Conservation (phyloP, 495 filamentous ascomycete species). For the Penicillium longicatenatum region DNA sequence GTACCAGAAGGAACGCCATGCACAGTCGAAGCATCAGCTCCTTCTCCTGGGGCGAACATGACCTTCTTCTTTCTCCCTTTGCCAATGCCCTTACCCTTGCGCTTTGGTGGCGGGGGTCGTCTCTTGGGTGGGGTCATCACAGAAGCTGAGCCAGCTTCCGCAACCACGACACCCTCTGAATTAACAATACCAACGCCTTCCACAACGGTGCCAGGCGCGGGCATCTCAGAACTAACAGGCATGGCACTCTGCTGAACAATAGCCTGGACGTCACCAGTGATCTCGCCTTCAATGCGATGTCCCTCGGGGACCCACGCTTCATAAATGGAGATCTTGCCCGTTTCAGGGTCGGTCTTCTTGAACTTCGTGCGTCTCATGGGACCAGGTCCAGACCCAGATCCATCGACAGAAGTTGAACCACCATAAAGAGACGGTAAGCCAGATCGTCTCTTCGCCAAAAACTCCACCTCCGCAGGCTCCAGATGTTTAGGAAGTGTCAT, state of each 20-base stretch:
- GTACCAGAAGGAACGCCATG: slow-evolving; percentile 35
- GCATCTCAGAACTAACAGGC: slow-evolving; percentile 46
- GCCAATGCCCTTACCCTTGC: slow-evolving; percentile 69
- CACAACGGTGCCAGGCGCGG: slow-evolving; percentile 59
- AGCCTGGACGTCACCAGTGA: slow-evolving; percentile 57
- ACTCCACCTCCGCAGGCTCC: slow-evolving; percentile 75
- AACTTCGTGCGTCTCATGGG: slow-evolving; percentile 76
- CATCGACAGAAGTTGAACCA: slow-evolving; percentile 46
- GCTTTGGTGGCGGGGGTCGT: slow-evolving; percentile 73
- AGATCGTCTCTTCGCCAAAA: slow-evolving; percentile 83
- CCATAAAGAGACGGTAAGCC: slow-evolving; percentile 63
- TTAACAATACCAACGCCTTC: slow-evolving; percentile 65
- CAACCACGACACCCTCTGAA: slow-evolving; percentile 61
- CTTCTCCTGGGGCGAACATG: slow-evolving; percentile 50
- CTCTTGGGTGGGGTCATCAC: slow-evolving; percentile 52
- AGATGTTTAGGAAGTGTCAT: slow-evolving; percentile 72
- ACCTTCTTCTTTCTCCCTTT: slow-evolving; percentile 70
- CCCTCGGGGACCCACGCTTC: slow-evolving; percentile 81
- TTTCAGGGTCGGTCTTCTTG: slow-evolving; percentile 68
- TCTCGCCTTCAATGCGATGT: slow-evolving; percentile 77
- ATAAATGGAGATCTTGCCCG: slow-evolving; percentile 75
- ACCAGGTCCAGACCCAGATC: slow-evolving; percentile 38
- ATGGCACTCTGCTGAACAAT: slow-evolving; percentile 33
- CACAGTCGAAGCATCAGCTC: slow-evolving; percentile 38
- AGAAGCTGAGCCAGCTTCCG: slow-evolving; percentile 47